phyloP scores from a whole-genome alignment of 129 eudicot species.

The Saposhnikovia divaricata region DNA sequence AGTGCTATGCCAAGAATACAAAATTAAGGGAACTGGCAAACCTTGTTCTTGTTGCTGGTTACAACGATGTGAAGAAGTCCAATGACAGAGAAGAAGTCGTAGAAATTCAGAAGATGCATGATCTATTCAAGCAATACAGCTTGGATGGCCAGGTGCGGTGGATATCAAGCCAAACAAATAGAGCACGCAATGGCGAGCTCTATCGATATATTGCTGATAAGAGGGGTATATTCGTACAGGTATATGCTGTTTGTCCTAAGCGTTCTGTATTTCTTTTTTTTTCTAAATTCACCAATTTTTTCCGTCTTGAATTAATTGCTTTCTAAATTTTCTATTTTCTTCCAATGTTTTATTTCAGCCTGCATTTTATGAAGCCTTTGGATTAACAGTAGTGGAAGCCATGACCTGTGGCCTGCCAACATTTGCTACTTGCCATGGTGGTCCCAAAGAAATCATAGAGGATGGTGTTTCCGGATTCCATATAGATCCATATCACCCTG shows the following conservation, averaged over 20 bases:
- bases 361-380: slow-evolving; percentile 96
- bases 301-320: neutral
- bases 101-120: slow-evolving; percentile 91
- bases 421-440: slow-evolving; percentile 93
- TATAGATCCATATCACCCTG: slow-evolving; percentile 89
- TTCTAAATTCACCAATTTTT: neutral
- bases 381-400: slow-evolving; percentile 94
- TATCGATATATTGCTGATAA: slow-evolving; percentile 91
- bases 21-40: slow-evolving; percentile 68
- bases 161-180: slow-evolving; percentile 78
- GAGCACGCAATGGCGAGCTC: slow-evolving; percentile 79
- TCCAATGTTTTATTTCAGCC: slow-evolving; percentile 41
- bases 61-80: slow-evolving; percentile 63
- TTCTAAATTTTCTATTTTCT: neutral
- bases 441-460: slow-evolving; percentile 87
- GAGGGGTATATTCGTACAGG: slow-evolving; percentile 90
- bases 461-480: slow-evolving; percentile 91
- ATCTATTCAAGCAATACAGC: slow-evolving; percentile 48
- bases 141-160: slow-evolving; percentile 77
- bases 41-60: slow-evolving; percentile 89
- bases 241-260: neutral
- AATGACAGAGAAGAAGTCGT: slow-evolving; percentile 80
- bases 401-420: slow-evolving; percentile 97
- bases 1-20: slow-evolving; percentile 64
- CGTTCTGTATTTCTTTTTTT: no score